These are phyloP conservation scores for Neurospora crassa DNA, from an alignment of 2,329 filamentous ascomycete species.

Conservation along the genomic window DNA sequence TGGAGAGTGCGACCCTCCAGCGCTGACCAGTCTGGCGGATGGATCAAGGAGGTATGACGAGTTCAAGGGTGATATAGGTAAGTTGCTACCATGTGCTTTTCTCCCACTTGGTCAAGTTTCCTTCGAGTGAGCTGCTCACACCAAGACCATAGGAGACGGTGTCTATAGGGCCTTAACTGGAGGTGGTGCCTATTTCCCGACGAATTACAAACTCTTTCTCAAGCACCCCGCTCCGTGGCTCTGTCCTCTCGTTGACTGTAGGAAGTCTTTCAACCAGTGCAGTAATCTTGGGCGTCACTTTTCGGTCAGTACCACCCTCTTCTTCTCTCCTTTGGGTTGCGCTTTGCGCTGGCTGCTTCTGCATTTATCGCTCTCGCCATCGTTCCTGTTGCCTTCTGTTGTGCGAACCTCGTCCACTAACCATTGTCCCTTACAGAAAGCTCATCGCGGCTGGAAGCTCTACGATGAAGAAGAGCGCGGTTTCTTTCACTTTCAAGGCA, in stretches of 20 bases:
- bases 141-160: not conserved
- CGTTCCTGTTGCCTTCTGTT: not conserved
- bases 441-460: not conserved
- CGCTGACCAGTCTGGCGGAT: not conserved
- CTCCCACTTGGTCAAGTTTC: not conserved
- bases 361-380: not conserved
- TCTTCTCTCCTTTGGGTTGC: not conserved
- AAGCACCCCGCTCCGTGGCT: slow-evolving; percentile 9
- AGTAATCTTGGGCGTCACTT: slow-evolving; percentile 13
- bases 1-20: not conserved
- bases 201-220: slow-evolving; percentile 7
- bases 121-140: not conserved
- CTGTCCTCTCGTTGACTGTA: slow-evolving; percentile 12
- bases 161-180: slow-evolving; percentile 2
- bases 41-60: slow-evolving; percentile 5
- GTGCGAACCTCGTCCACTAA: not conserved
- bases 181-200: slow-evolving; percentile 10
- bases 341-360: not conserved
- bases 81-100: not conserved
- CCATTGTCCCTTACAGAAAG: not conserved
- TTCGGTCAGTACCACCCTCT: slow-evolving; percentile 4
- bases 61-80: slow-evolving; percentile 9
- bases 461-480: not conserved
- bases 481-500: not conserved
- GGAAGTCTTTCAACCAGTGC: slow-evolving; percentile 5